A percentile compares a stretch with the other conserved stretches of the same genome.
These are phyloP conservation scores for Annulohypoxylon truncatum DNA, from an alignment of 2,329 filamentous ascomycete genomes.

Conservation along the genomic window DNA sequence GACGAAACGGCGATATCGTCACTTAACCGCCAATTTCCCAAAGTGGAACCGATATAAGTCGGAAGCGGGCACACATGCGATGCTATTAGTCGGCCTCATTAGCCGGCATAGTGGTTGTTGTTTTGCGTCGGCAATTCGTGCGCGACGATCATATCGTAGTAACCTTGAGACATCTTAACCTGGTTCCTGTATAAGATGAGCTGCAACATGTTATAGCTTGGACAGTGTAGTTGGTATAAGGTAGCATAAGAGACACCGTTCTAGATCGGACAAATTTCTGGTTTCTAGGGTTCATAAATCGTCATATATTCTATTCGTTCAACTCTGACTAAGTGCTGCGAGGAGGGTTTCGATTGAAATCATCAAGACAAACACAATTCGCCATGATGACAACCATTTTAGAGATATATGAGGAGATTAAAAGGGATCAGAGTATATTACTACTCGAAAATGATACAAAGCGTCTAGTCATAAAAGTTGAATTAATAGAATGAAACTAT, in stretches of 20 bases:
- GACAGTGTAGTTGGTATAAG: background rate
- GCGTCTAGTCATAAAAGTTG: background rate
- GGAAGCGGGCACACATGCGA: slow-evolving; percentile 29
- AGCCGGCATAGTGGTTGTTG: slow-evolving; percentile 41
- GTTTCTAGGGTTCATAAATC: background rate
- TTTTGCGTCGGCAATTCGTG: slow-evolving; percentile 38
- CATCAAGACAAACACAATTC: background rate
- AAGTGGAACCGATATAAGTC: slow-evolving; percentile 24
- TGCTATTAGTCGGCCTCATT: slow-evolving; percentile 43
- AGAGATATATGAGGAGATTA: background rate
- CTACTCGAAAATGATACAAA: background rate
- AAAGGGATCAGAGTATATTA: background rate
- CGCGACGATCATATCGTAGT: slow-evolving; percentile 4
- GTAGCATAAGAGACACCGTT: background rate
- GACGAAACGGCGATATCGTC: slow-evolving; percentile 33
- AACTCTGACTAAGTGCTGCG: slow-evolving; percentile 30
- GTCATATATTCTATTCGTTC: background rate
- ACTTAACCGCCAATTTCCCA: slow-evolving; percentile 30
- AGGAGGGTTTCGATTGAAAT: background rate
- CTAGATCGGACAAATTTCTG: background rate
- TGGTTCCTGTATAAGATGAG: background rate
- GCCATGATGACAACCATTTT: background rate
- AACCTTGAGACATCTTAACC: background rate
- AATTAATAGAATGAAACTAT: background rate
- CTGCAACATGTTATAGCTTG: background rate